Conservation (phyloP, 768 basidiomycete species). For the Boletus insuetus region DNA sequence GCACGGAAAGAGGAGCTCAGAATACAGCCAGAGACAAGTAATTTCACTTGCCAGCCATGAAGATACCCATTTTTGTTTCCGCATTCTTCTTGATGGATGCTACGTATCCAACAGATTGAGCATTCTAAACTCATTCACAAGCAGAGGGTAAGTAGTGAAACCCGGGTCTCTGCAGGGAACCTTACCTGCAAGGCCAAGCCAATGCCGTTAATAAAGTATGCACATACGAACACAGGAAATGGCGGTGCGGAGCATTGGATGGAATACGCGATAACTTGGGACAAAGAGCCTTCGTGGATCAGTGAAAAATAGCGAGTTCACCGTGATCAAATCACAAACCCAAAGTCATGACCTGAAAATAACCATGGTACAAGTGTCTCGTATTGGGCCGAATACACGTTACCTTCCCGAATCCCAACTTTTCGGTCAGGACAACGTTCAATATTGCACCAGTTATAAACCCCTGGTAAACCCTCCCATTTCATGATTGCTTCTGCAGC, state of each 20-base stretch:
- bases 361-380: not conserved
- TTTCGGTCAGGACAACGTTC: slow-evolving; percentile 47
- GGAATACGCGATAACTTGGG: slow-evolving; percentile 39
- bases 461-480: slow-evolving; percentile 27
- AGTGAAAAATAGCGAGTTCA: not conserved
- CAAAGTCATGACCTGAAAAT: slow-evolving; percentile 37
- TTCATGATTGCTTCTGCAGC: slow-evolving; percentile 15
- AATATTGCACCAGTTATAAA: slow-evolving; percentile 43
- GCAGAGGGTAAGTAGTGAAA: no score
- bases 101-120: slow-evolving; percentile 54
- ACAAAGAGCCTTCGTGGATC: slow-evolving; percentile 32
- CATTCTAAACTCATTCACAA: slow-evolving; percentile 39
- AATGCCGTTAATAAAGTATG: slow-evolving; percentile 42
- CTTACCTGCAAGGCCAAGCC: slow-evolving; percentile 47
- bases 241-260: slow-evolving; percentile 46
- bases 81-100: slow-evolving; percentile 52
- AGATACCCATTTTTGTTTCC: slow-evolving; percentile 49
- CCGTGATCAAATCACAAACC: slow-evolving; percentile 20
- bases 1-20: not conserved
- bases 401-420: slow-evolving; percentile 33
- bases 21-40: not conserved
- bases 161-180: not conserved
- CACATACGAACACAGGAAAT: slow-evolving; percentile 55
- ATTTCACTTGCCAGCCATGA: slow-evolving; percentile 44
- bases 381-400: not conserved